These are phyloP conservation scores for Podospora conica DNA, from an alignment of 495 filamentous ascomycete species.

Conservation along the genomic window DNA sequence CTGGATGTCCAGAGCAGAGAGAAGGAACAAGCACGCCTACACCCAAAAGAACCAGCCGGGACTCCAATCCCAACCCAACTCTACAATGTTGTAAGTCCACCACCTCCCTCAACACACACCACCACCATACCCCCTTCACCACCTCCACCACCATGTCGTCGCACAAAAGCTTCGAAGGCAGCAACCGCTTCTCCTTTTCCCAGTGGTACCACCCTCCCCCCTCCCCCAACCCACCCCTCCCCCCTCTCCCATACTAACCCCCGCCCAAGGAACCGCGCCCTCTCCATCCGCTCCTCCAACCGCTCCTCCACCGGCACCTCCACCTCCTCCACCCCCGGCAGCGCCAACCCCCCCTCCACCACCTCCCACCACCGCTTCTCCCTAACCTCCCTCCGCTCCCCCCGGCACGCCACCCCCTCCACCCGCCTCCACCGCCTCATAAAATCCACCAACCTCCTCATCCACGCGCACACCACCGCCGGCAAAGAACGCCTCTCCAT, in stretches of 20 bases:
- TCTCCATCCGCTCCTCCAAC: slow-evolving; percentile 39
- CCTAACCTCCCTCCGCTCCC: slow-evolving; percentile 73
- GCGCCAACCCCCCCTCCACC: slow-evolving; percentile 25
- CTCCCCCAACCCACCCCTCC: not conserved
- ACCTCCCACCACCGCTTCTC: slow-evolving; percentile 59
- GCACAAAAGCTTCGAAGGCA: slow-evolving; percentile 19
- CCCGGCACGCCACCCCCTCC: slow-evolving; percentile 76
- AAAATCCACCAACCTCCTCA: slow-evolving; percentile 82
- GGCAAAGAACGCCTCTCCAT: slow-evolving; percentile 74
- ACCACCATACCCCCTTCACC: not conserved
- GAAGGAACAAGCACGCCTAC: not conserved
- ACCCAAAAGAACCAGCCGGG: not conserved
- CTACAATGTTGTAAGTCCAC: slow-evolving; percentile 6
- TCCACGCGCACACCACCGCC: slow-evolving; percentile 75
- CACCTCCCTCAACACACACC: not conserved
- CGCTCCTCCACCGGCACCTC: slow-evolving; percentile 33
- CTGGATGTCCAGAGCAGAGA: not conserved
- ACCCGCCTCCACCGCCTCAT: slow-evolving; percentile 82
- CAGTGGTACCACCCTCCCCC: slow-evolving; percentile 17
- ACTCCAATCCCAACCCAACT: not conserved
- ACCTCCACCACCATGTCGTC: slow-evolving; percentile 5
- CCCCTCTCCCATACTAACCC: not conserved
- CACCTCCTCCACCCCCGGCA: slow-evolving; percentile 34
- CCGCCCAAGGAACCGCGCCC: slow-evolving; percentile 49
- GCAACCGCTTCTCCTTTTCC: slow-evolving; percentile 19